These are phyloP conservation scores for Emericellopsis atlantica DNA, from an alignment of 2,329 filamentous ascomycete genomes.

Conservation along the genomic window DNA sequence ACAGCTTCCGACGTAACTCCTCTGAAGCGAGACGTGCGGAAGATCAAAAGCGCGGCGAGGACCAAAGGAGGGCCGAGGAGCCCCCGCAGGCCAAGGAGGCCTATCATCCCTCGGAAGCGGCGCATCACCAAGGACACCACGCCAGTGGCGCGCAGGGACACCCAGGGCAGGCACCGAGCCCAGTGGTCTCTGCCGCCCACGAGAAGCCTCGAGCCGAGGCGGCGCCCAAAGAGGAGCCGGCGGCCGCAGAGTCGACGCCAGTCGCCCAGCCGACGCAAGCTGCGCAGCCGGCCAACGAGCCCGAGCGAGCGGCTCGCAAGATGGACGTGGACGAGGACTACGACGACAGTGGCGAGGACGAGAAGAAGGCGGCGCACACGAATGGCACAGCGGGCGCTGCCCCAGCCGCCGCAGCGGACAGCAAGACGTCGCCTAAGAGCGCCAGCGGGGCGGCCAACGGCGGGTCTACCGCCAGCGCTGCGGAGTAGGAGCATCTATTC, in stretches of 20 bases:
- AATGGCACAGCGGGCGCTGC: constrained; percentile 35
- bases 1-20: constrained; percentile 62
- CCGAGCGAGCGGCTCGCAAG: constrained; percentile 72
- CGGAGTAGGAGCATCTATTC: too few species aligned
- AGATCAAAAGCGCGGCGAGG: constrained; percentile 47
- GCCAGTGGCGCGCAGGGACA: neutral
- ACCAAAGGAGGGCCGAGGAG: constrained; percentile 40
- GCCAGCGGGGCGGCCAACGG: neutral
- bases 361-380: constrained; percentile 44
- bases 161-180: constrained; percentile 6
- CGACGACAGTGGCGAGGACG: constrained; percentile 85
- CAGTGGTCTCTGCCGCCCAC: constrained; percentile 38
- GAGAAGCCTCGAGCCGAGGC: constrained; percentile 25
- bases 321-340: constrained; percentile 98
- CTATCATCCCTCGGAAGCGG: constrained; percentile 87
- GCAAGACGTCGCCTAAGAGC: constrained; percentile 25
- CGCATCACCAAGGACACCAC: constrained; percentile 59
- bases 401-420: constrained; percentile 33
- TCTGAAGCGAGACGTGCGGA: constrained; percentile 58
- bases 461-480: neutral
- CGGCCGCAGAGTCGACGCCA: constrained; percentile 24
- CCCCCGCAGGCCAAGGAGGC: constrained; percentile 45
- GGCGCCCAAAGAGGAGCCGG: constrained; percentile 46
- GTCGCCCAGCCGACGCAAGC: constrained; percentile 11
- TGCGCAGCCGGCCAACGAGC: constrained; percentile 44